Evolutionary conservation across 331 rosid genomes (phyloP).

Genomic region (Quercus tomentella): DNA sequence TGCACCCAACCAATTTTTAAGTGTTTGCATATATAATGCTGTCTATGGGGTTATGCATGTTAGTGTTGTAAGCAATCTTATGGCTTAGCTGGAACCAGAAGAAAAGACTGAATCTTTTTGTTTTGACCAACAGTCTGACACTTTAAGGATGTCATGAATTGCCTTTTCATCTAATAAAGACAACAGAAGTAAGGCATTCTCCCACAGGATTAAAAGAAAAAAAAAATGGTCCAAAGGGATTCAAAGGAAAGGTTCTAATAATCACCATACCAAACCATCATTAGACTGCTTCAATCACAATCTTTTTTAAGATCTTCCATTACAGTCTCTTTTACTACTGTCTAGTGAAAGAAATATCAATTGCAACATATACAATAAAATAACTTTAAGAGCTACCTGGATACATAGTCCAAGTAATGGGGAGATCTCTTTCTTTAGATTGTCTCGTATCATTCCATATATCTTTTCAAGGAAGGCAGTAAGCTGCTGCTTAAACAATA

Average conservation of each 20-base stretch:
- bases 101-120: background rate
- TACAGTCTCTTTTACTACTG: background rate
- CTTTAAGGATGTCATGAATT: background rate
- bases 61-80: background rate
- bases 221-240: background rate
- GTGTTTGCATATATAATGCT: background rate
- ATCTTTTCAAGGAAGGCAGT: slow-evolving; percentile 96
- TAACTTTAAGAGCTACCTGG: slow-evolving; percentile 53
- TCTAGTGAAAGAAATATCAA: background rate
- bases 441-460: slow-evolving; percentile 94
- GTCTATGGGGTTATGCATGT: background rate
- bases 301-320: background rate
- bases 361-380: background rate
- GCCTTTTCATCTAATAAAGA: background rate
- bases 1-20: background rate
- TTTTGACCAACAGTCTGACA: too few relatives aligned
- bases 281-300: background rate
- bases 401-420: slow-evolving; percentile 90
- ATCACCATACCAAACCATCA: background rate
- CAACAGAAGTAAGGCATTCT: too few relatives aligned
- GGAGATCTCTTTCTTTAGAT: slow-evolving; percentile 88
- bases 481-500: slow-evolving; percentile 95
- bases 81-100: background rate
- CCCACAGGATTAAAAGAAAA: too few relatives aligned
- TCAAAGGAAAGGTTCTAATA: background rate